Evolutionary conservation across 768 basidiomycete genomes (phyloP), one percentile per base, ranked within the genome.

Genomic region (Strobilomyces echinocephalus): DNA sequence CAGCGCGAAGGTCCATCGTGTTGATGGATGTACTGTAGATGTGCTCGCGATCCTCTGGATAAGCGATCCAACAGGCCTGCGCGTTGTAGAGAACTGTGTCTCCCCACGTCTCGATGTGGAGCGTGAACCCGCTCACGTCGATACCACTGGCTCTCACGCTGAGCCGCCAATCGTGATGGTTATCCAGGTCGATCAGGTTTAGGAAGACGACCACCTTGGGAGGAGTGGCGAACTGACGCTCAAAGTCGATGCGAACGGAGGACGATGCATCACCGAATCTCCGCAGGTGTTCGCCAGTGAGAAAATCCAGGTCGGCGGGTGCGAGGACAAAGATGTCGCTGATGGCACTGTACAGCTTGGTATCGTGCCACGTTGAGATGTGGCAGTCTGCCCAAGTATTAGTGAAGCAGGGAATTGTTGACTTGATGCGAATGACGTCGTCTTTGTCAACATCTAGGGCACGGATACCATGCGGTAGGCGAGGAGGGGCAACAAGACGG

Each of bases 1-100:
- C 31, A 33, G 31, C 31, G 11, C 6, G 31, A 33, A 33, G 11
- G 31, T 33, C 35, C 15, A 14, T 10, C 21, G 62, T 63, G 10
- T 47, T 43, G 49, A 63, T 14, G 3, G 61, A 53, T 1, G 50
- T 53, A 30, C 55, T 55, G 26, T 57, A 1, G 10, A 8, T 34
- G 1, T 26, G 33, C 21, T 35, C 41, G 15, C 62, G 59, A 31
- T 63, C 62, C 18, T 57, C 55, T 26, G 62, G 62, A 40, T 63
- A 58, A 14, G 62, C 62, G 20, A 63, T 52, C 62, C 62, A 60
- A 9, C 55, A 49, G 5, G 54, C 59, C 14, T 10, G 9, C 10
- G 35, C 35, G 11, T 11, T 15, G 15, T 10, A 12, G 11, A 63
- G 41, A 31, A 50, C 2, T 0, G 58, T 63, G n/a, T 57, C 46